phyloP scores from a whole-genome alignment of 148 eudicot genomes.

The Camellia granthamiana region DNA sequence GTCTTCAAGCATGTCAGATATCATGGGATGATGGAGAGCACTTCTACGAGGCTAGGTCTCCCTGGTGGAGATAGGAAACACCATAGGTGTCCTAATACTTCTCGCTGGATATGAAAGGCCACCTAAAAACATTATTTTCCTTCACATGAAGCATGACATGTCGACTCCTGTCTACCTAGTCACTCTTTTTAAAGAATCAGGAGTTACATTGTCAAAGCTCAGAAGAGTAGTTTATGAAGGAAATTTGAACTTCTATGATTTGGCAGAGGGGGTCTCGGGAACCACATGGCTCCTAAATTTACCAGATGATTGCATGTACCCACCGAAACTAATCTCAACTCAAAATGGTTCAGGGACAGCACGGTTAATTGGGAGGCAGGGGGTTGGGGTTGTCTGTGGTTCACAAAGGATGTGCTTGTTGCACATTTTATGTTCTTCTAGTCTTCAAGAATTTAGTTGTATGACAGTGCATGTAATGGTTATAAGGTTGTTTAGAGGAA shows the following conservation, averaged over 20 bases:
- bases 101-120: constrained; percentile 1
- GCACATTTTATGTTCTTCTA: neutral
- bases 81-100: neutral
- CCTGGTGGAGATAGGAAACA: constrained; percentile 86
- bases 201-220: neutral
- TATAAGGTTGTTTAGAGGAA: neutral
- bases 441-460: too few species aligned
- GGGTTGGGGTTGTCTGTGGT: neutral
- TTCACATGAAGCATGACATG: neutral
- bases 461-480: too few species aligned
- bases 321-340: neutral
- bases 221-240: neutral
- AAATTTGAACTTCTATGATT: neutral
- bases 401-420: neutral
- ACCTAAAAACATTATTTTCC: neutral
- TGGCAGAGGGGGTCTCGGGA: neutral
- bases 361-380: neutral
- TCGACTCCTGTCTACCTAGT: neutral
- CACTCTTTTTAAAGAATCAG: neutral
- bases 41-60: constrained; percentile 70
- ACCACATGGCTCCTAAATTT: neutral
- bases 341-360: neutral
- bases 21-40: constrained; percentile 94
- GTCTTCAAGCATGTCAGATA: constrained; percentile 94
- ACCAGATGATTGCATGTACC: neutral